Evolutionary conservation across 2,329 filamentous ascomycete species (phyloP).

Genomic region (Paracorniculantispora psalliotae): DNA sequence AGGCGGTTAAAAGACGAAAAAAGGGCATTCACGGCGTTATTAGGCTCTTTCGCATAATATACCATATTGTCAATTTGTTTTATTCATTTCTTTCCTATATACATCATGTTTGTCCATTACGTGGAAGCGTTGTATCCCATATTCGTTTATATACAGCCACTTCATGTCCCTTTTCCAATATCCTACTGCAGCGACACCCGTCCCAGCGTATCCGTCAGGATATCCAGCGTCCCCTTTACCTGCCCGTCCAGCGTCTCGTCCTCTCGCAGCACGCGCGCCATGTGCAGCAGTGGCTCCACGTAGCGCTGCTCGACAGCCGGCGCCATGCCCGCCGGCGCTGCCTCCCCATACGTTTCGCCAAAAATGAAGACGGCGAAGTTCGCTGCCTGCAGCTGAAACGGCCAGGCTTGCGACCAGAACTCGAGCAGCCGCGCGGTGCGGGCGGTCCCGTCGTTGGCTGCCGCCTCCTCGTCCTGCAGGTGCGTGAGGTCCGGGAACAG

Average conservation of each 20-base stretch:
- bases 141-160: no score
- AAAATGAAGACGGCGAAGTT: constrained; percentile 58
- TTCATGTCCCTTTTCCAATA: no score
- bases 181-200: constrained; percentile 35
- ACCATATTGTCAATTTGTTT: no score
- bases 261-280: constrained; percentile 33
- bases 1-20: no score
- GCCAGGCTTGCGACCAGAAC: constrained; percentile 47
- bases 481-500: constrained; percentile 54
- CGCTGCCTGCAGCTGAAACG: constrained; percentile 54
- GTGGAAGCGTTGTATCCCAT: background rate
- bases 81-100: no score
- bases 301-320: constrained; percentile 55
- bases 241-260: constrained; percentile 31
- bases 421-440: constrained; percentile 41
- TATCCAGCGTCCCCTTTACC: constrained; percentile 23
- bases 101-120: background rate
- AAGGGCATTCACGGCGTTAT: no score
- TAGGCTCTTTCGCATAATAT: no score
- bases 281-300: constrained; percentile 46
- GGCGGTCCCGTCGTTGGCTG: no score
- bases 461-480: constrained; percentile 34
- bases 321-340: constrained; percentile 53
- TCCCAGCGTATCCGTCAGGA: constrained; percentile 39
- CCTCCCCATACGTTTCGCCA: constrained; percentile 37